A percentile compares a stretch with the other conserved stretches of the same genome.
Evolutionary conservation across 768 basidiomycete genomes (phyloP).

Genomic region (Auriculariales sp.): DNA sequence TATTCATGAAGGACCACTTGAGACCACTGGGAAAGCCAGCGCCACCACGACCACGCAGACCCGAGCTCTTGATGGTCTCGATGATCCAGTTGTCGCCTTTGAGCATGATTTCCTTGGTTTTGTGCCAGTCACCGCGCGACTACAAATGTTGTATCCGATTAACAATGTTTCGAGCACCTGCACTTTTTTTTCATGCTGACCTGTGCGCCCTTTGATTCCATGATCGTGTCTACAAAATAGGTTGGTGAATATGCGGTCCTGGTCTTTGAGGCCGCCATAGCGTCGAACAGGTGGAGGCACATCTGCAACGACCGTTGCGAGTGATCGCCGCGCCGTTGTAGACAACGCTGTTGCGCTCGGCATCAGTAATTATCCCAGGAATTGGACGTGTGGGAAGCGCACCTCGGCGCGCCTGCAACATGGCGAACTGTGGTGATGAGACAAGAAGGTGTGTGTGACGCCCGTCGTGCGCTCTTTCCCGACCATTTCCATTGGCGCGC

Average conservation of each 20-base stretch:
- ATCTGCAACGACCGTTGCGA: constrained; percentile 70
- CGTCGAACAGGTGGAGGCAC: constrained; percentile 59
- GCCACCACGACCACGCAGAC: constrained; percentile 87
- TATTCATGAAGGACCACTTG: constrained; percentile 99
- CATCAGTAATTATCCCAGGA: no score
- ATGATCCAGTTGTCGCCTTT: constrained; percentile 99
- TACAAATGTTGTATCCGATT: constrained; percentile 16
- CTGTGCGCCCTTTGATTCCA: constrained; percentile 82
- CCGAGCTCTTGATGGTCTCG: constrained; percentile 89
- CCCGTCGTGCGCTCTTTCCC: no score
- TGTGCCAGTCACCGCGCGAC: constrained; percentile 96
- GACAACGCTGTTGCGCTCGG: background rate
- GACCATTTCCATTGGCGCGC: no score
- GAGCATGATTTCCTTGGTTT: constrained; percentile 86
- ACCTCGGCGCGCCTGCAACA: no score
- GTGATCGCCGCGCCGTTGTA: constrained; percentile 3
- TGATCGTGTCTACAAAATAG: constrained; percentile 79
- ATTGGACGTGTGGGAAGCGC: no score
- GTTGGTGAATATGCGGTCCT: constrained; percentile 90
- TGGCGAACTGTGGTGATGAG: no score
- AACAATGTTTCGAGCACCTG: background rate
- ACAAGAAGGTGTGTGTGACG: no score
- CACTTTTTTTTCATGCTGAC: constrained; percentile 27
- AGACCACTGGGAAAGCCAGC: constrained; percentile 94
- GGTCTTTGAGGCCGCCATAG: constrained; percentile 91